Percentiles rank a stretch among this genome's conserved stretches.
Conservation (phyloP, 2,329 filamentous ascomycete species). For the Apiospora phragmitis region DNA sequence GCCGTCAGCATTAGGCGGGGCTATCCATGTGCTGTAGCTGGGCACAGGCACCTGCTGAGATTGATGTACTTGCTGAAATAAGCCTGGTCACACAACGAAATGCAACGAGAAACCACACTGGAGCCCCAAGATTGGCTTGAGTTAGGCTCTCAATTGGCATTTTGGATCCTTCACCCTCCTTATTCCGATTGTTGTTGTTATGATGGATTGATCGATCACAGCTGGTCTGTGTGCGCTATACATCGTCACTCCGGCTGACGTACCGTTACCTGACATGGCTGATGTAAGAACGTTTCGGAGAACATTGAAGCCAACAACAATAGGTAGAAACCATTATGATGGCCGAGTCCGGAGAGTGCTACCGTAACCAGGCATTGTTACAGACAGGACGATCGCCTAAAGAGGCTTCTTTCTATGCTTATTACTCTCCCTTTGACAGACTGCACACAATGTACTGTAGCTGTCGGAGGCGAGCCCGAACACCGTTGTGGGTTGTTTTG, state of each 20-base stretch:
- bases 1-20: neutral
- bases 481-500: constrained; percentile 8
- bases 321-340: neutral
- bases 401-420: constrained; percentile 4
- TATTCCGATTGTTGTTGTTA: neutral
- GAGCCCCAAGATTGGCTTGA: neutral
- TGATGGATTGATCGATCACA: neutral
- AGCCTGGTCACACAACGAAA: neutral
- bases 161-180: neutral
- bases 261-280: neutral
- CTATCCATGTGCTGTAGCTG: constrained; percentile 2
- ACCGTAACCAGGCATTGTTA: neutral
- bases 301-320: neutral
- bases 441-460: neutral
- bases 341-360: neutral
- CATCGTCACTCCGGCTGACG: neutral
- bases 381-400: neutral
- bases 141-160: neutral
- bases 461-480: constrained; percentile 4
- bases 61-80: neutral
- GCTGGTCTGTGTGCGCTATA: neutral
- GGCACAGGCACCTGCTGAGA: neutral
- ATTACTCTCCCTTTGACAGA: neutral
- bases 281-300: neutral
- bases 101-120: neutral